Conservation (phyloP, 1,284 basidiomycete species). For the Trametes polyzona region DNA sequence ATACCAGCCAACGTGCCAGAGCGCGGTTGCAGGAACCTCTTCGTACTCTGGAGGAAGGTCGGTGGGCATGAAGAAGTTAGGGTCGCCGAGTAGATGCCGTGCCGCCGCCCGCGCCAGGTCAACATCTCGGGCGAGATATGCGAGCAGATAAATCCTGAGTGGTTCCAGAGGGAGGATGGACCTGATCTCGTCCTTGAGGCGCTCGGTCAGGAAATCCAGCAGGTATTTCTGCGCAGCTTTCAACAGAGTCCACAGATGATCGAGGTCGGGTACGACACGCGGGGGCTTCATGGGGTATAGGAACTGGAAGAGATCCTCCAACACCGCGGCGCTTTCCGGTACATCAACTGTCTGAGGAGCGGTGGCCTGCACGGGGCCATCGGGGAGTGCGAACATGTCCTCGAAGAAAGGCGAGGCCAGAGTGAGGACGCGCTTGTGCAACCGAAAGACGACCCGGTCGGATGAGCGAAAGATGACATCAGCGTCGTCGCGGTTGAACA, state of each 20-base stretch:
- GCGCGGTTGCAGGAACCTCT: neutral
- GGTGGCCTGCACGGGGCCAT: neutral
- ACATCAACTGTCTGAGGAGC: slow-evolving; percentile 11
- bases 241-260: slow-evolving; percentile 45
- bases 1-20: neutral
- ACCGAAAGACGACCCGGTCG: slow-evolving; percentile 22
- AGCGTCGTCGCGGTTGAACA: slow-evolving; percentile 21
- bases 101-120: slow-evolving; percentile 1
- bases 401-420: slow-evolving; percentile 27
- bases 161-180: slow-evolving; percentile 35
- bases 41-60: neutral
- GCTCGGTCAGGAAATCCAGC: neutral
- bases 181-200: neutral
- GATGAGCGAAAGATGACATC: slow-evolving; percentile 27
- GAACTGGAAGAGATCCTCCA: slow-evolving; percentile 22
- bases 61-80: neutral
- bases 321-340: slow-evolving; percentile 11
- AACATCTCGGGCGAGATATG: slow-evolving; percentile 15
- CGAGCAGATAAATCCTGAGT: slow-evolving; percentile 39
- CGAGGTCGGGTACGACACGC: slow-evolving; percentile 49
- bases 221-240: slow-evolving; percentile 39
- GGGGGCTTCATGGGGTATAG: slow-evolving; percentile 16
- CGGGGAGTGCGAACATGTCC: slow-evolving; percentile 21
- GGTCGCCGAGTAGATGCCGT: neutral
- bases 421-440: slow-evolving; percentile 25